Evolutionary conservation across 495 filamentous ascomycete genomes (phyloP), one percentile per base, ranked within the genome.

Genomic region (Podospora comata): DNA sequence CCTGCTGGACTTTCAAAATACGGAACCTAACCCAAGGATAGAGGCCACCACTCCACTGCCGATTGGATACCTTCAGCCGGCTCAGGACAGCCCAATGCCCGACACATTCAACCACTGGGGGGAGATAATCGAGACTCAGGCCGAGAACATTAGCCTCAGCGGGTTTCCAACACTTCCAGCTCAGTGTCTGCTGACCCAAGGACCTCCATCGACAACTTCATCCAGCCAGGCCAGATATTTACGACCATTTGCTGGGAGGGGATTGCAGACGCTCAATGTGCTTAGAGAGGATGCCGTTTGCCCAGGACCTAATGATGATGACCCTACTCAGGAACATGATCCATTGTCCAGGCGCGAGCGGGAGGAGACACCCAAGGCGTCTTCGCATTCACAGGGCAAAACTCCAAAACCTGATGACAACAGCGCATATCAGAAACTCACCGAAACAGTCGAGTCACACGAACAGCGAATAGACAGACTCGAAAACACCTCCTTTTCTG

Each of bases 401-500:
- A 32, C 58, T 6, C 55, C 62, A 11, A 53, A 62, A 16, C 58
- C 64, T 9, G 39, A 66, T 2, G 68, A 68, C 74, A 64, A 70
- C 65, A 71, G 76, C 56, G 64, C 76, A 3, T 68, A 79, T 64
- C 71, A 79, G 68, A 75, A 78, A 34, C 59, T 82, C 4, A 72
- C 82, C 19, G 75, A 79, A 26, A 75, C 76, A 18, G 76, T 88
- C 65, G 71, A 80, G 59, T 77, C 79, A 19, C 80, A 89, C 59
- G 82, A 82, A 58, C 80, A 82, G 32, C 86, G 89, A 0, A 70
- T 91, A 3, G 86, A 89, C 60, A 74, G 75, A 61, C 79, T 90
- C 5, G 89, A 91, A 75, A 87, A 79, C 68, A 78, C 79, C 0
- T 90, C 88, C 0, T 87, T 90, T 70, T 83, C 84, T 11, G 79